Base-by-base conservation (phyloP, 352 stramenopile species). In the Globisporangium apiculatum region DNA sequence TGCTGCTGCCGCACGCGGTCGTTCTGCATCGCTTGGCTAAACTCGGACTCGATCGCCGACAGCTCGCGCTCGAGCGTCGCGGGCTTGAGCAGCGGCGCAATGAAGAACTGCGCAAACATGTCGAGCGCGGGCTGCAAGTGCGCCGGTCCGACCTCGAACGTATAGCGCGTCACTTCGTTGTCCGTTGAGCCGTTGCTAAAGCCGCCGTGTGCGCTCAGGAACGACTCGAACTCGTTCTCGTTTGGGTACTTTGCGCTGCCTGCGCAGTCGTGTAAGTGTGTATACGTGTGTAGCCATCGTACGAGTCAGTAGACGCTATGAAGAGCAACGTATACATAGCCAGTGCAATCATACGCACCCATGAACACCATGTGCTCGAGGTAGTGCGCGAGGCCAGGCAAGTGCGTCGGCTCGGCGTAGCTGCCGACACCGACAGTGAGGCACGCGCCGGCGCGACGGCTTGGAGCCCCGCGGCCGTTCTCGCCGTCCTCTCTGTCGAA, bases 321-420 rank as follows among this genome's bases (percentile, higher is more conserved):
- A 11, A 48, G 8, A 41, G 14, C 24, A 31, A 31, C 24, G 24
- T 31, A 31, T 31, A 3, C 24, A 31, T 31, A 31, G 24, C 24
- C 24, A 31, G 24, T 31, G 24, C 24, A 31, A 31, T 31, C 24
- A 45, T 7, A 62, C 62, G 49, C 55, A 79, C 90, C 94, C 89
- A 98, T 97, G 66, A 98, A 98, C 15, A 98, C 78, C 94, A 98
- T 98, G 73, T 98, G 94, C 77, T 98, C 94, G 48, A 98, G 71
- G 56, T 96, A 97, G 67, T 98, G 91, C 17, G 89, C 89, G 35
- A 95, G 72, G 3, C 88, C 92, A 1, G 80, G 79, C 10, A 94
- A 58, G n/a, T 76, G 36, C 57, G 72, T 67, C 6, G 84, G 81
- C 53, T 96, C 86, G 1, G 75, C 72, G 58, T 88, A 89, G 65